Percentiles rank a stretch among this genome's conserved stretches.
phyloP scores from a whole-genome alignment of 1,284 basidiomycete species.

The Sanghuangporus baumii region DNA sequence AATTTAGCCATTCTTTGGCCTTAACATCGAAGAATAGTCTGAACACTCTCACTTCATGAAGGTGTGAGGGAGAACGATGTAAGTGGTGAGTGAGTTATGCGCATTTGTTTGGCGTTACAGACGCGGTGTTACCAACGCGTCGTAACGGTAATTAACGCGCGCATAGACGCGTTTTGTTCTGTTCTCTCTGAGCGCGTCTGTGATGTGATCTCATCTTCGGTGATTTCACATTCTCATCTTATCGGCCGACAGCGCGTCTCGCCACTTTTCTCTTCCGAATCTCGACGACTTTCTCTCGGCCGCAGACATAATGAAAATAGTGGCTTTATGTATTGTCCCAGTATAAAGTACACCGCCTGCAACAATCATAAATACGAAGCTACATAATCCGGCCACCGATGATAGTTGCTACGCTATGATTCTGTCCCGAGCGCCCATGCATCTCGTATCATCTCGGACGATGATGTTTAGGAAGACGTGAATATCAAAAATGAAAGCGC shows the following conservation, averaged over 20 bases:
- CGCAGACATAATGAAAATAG: neutral
- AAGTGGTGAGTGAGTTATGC: too few relatives aligned
- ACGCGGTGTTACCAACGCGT: conserved; percentile 4
- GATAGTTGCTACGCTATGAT: neutral
- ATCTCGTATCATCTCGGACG: neutral
- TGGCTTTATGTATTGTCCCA: neutral
- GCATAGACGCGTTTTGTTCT: conserved; percentile 6
- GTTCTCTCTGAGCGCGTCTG: neutral
- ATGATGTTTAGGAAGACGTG: neutral
- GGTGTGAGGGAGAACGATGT: neutral
- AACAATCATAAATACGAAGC: neutral
- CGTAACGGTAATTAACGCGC: conserved; percentile 2
- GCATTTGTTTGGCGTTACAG: conserved; percentile 1
- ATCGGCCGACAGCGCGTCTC: conserved; percentile 2
- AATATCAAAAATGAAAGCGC: neutral
- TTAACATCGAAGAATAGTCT: neutral
- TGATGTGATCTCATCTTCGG: conserved; percentile 3
- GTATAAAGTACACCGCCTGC: too few relatives aligned
- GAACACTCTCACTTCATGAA: neutral
- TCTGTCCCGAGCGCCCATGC: neutral
- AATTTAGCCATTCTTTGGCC: neutral
- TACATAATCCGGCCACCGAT: neutral
- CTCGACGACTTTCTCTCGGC: neutral
- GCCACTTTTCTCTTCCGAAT: neutral
- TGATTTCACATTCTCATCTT: conserved; percentile 1